Base-by-base conservation (phyloP, 352 stramenopile species). In the Globisporangium lucens region DNA sequence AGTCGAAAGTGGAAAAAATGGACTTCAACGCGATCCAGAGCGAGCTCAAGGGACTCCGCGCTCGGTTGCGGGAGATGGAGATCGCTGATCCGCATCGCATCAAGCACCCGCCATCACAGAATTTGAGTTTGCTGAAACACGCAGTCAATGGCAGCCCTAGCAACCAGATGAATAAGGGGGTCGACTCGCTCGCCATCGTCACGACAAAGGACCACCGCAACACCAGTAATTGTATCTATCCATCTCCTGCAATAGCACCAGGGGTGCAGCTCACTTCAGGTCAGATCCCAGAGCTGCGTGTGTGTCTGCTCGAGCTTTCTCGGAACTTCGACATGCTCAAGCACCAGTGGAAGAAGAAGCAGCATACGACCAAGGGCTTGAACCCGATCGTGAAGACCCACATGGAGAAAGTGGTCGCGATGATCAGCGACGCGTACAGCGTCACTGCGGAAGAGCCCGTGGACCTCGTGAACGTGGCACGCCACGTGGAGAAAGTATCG, bases 381-480 rank as follows among this genome's bases (percentile, higher is more conserved):
- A 90, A 91, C 58, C 69, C 75, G 0, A 70, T 90, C 9, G 82
- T 89, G 17, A 83, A 80, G 53, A 76, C 83, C 15, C 85, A 92
- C 65, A 61, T 94, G 12, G 82, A 94, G 6, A 91, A 90, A 29
- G 69, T 94, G 9, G 70, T 89, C 27, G 51, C 71, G 1, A 76
- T 91, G 60, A 76, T 94, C 47, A 87, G 89, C 59, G 82, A 93
- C n/a, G 86, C 82, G 5, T 94, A 94, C 59, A 74, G 80, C 8
- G 65, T 66, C 3, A 86, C 81, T 17, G 79, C 82, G 0, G 69
- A 90, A 35, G 82, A 91, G 13, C 81, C 81, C 0, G 72, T 90
- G 1, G 86, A 94, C 46, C 58, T 89, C 4, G 61, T 73, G 2
- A 72, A 56, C 0, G 73, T 85, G 0, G 73, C 77, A 10, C 57